Evolutionary conservation across 345 rosid species (phyloP), one percentile per base, ranked within the genome.

Genomic region (Salix dunnii): DNA sequence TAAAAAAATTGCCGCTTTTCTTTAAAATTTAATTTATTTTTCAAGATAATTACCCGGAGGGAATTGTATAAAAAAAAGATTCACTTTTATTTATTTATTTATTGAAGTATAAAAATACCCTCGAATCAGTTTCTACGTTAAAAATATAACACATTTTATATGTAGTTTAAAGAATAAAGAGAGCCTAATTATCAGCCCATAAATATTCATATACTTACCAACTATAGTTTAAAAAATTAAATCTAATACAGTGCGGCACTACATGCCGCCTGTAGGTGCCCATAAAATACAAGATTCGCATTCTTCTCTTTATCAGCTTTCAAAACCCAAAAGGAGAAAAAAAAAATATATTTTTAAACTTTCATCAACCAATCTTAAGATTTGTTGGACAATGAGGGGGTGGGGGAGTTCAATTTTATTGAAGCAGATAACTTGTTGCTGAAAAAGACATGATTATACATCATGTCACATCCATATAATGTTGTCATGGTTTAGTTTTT

Each of bases 271-370:
- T 67, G 42, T 13, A 10, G 58, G n/a, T 40, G 71, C 51, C 61
- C 23, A 18, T 21, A 55, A 77, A 68, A 36, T 55, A 31, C 71
- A 72, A 66, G 67, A 78, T 78, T 78, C 68, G 67, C 76, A 67
- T 35, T 66, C 76, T 48, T 53, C 67, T 48, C 67, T 67, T 55
- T 25, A 71, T n/a, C 72, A 36, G 61, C 40, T 17, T 46, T 40
- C 40, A 60, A 58, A 20, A 16, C 7, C 2, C 12, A 49, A 75
- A 76, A 55, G 7, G 9, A 33, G 58, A 25, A 5, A 66, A 5
- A 68, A 14, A 2, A 3, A 68, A 17, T 6, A 16, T 66, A 14
- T 14, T 31, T 67, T 28, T 20, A 35, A 31, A 31, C 13, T 21
- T 3, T 23, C 25, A 31, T 36, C 25, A 33, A 21, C 23, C 42